Evolutionary conservation across 2,329 filamentous ascomycete species (phyloP).

Genomic region (Microcera coccophila): DNA sequence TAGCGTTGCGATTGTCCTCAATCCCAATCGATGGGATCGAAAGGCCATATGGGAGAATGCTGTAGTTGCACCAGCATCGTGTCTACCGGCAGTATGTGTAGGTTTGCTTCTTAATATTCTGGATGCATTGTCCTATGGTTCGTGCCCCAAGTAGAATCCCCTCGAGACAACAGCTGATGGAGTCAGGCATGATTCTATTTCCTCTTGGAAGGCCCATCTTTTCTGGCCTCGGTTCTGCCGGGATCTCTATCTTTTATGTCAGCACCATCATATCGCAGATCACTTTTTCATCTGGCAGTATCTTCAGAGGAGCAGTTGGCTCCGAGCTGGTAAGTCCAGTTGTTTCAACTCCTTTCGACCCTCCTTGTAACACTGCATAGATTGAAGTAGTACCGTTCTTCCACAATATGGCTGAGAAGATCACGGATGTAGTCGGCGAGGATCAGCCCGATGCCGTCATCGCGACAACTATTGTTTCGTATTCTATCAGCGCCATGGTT

Average conservation of each 20-base stretch:
- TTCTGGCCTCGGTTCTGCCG: slow-evolving; percentile 79
- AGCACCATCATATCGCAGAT: slow-evolving; percentile 94
- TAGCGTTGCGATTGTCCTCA: slow-evolving; percentile 38
- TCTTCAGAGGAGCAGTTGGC: slow-evolving; percentile 86
- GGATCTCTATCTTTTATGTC: slow-evolving; percentile 98
- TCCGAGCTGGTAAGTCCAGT: slow-evolving; percentile 71
- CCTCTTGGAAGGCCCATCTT: slow-evolving; percentile 86
- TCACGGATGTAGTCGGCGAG: slow-evolving; percentile 72
- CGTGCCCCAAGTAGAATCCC: too few species aligned
- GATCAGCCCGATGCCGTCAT: slow-evolving; percentile 81
- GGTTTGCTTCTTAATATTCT: slow-evolving; percentile 88
- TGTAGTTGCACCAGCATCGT: slow-evolving; percentile 64
- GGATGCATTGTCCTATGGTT: slow-evolving; percentile 89
- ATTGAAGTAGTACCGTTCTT: slow-evolving; percentile 99
- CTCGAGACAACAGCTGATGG: too few species aligned
- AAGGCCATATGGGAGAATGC: slow-evolving; percentile 60
- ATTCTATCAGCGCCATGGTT: slow-evolving; percentile 83
- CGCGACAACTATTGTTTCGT: slow-evolving; percentile 89
- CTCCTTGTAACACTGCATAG: slow-evolving; percentile 34
- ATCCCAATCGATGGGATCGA: slow-evolving; percentile 70
- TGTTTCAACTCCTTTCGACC: neutral
- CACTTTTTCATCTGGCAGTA: slow-evolving; percentile 80
- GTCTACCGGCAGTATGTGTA: slow-evolving; percentile 80
- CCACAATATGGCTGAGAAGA: slow-evolving; percentile 94
- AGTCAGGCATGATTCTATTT: slow-evolving; percentile 84